These are phyloP conservation scores for Dalbergia cochinchinensis DNA, from an alignment of 306 rosid species.

Conservation along the genomic window DNA sequence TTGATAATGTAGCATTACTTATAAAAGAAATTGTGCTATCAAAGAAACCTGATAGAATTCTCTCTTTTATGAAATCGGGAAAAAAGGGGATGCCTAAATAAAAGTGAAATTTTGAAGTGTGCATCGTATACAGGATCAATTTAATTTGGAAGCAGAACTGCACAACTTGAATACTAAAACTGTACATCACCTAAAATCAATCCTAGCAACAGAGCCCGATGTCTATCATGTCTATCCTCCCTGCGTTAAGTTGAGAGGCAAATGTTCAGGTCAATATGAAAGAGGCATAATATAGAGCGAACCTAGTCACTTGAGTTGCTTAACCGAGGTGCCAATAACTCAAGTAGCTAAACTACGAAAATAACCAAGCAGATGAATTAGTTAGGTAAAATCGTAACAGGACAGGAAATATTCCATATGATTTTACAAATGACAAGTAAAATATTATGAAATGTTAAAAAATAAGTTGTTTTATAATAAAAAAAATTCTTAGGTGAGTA, in stretches of 20 bases:
- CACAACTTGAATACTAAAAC: not conserved
- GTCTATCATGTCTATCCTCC: not conserved
- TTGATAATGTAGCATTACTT: no score
- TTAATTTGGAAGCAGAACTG: not conserved
- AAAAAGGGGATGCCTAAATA: not conserved
- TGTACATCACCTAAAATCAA: conserved; percentile 38
- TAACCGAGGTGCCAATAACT: no score
- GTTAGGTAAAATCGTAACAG: no score
- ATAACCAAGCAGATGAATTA: no score
- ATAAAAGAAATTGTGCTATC: not conserved
- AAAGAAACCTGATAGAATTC: not conserved
- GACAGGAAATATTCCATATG: no score
- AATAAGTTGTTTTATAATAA: no score
- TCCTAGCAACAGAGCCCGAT: conserved; percentile 5
- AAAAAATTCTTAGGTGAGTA: no score
- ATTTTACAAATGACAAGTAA: no score
- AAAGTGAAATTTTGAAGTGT: not conserved
- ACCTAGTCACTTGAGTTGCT: not conserved
- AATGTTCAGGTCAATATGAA: not conserved
- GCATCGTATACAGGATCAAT: not conserved
- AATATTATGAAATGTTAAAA: no score
- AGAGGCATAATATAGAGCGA: not conserved
- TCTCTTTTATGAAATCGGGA: not conserved
- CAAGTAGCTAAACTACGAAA: no score
- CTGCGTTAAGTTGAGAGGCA: conserved; percentile 23